Base-by-base conservation (phyloP, 345 rosid genomes). In the Ceriops tagal region DNA sequence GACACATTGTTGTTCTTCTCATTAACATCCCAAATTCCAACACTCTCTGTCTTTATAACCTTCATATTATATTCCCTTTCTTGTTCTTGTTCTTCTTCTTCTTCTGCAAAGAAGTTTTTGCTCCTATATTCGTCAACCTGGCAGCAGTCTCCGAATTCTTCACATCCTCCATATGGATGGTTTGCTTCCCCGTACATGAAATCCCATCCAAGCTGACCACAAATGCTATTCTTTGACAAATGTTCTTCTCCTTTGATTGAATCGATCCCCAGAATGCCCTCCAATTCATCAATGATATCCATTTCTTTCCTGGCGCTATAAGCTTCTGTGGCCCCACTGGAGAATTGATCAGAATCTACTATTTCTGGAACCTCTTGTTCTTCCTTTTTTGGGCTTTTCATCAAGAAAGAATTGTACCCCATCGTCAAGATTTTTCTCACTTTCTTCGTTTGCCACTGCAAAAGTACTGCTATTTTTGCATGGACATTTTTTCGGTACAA, bases 351-450 rank as follows among this genome's bases (percentile, higher is more conserved):
- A 35, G 49, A 32, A 27, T 21, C 18, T 24, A 24, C 15, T 60
- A n/a, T 9, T 46, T 73, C 76, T 2, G 83, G 81, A 8, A 80
- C 79, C 13, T 77, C 62, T 28, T 72, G 69, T 37, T 81, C 85
- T 76, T 84, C 86, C 67, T 69, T 70, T 70, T 80, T 80, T 3
- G 88, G 86, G 79, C 64, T 77, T 73, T 51, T 80, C 53, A 84
- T 76, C 58, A 84, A 66, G 53, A 71, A 63, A 7, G 83, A 79
- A 51, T 43, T 8, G 64, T 63, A 75, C 68, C 73, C 67, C 88
- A 82, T 82, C 24, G 20, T 58, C 34, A 5, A 20, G 1, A 20
- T 10, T 19, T 51, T 21, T 31, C 26, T 31, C 22, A 24, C 22
- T 24, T 53, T 39, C 43, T 21, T 8, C 68, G 19, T 55, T 46